Base-by-base conservation (phyloP, 352 stramenopile genomes). In the Globisporangium barbulae region DNA sequence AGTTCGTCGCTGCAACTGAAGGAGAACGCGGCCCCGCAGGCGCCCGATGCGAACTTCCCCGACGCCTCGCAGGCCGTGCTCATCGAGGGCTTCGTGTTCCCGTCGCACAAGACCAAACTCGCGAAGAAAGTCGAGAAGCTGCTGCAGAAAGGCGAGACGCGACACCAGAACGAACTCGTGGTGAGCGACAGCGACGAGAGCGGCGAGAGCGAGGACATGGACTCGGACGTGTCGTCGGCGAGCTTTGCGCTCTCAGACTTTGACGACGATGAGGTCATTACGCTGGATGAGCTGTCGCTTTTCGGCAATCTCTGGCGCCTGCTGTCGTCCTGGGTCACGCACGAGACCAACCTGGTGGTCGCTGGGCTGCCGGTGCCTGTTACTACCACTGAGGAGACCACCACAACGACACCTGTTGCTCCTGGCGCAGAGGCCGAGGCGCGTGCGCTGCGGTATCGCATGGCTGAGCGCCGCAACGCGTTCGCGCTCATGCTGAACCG, bases 71-170 rank as follows among this genome's bases (percentile, higher is more conserved):
- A 95, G 28, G 81, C 84, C 1, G 76, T 88, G 50, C 70, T 90
- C 21, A 93, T 95, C 39, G 87, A 95, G 61, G 87, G 87, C 47
- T 93, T 91, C 59, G 74, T 93, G 50, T 95, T 95, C 55, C 87
- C 87, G 33, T 73, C 78, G 45, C 87, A 95, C 72, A 95, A 95
- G 65, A 61, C 81, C 28, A 79, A 78, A 60, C 47, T 90, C 22
- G 86, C 84, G 5, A 91, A 90, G 49, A 89, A 88, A 59, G 75
- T 95, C 31, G 81, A 90, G 49, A 74, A 73, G 3, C 35, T 85
- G 53, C 67, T 86, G 30, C 63, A 68, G 59, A 71, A 70, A 13
- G 59, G 60, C 3, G 52, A 52, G 4, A 76, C 73, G 45, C 77
- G 79, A 19, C 72, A 79, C 9, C 68, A 81, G 45, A 70, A 74